Evolutionary conservation across 2,329 filamentous ascomycete species (phyloP).

Genomic region (Ascocoryne sarcoides): DNA sequence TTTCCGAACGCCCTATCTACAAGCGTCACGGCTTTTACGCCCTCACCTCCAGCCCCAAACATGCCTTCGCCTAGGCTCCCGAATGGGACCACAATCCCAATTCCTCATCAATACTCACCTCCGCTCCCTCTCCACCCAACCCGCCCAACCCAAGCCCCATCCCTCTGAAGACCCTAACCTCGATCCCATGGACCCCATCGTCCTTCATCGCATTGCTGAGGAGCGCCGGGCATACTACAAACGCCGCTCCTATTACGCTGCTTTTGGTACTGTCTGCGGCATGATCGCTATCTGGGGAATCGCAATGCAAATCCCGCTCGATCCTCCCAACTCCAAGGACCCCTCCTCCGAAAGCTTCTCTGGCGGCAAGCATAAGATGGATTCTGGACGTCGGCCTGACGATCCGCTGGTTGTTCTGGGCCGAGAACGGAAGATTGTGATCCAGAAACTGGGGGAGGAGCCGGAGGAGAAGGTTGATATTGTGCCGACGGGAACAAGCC

Average conservation of each 20-base stretch:
- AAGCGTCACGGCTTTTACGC: conserved; percentile 1
- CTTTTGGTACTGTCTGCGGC: conserved; percentile 19
- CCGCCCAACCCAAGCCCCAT: neutral
- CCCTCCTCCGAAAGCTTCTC: neutral
- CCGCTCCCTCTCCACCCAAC: conserved; percentile 1
- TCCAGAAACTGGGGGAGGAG: conserved; percentile 25
- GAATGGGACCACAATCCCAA: neutral
- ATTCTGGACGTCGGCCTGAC: conserved; percentile 14
- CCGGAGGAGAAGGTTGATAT: conserved; percentile 32
- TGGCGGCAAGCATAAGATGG: conserved; percentile 8
- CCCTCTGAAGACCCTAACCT: neutral
- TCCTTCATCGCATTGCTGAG: conserved; percentile 23
- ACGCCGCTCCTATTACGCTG: conserved; percentile 24
- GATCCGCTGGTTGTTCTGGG: conserved; percentile 25
- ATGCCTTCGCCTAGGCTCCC: conserved; percentile 1
- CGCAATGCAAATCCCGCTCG: conserved; percentile 22
- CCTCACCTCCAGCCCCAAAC: conserved; percentile 1
- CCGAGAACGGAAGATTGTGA: conserved; percentile 23
- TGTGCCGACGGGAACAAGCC: conserved; percentile 25
- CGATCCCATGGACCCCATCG: conserved; percentile 18
- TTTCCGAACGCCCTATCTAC: conserved; percentile 11
- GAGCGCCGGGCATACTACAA: conserved; percentile 23
- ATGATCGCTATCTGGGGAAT: conserved; percentile 28
- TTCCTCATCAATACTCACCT: neutral
- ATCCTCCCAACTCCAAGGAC: conserved; percentile 5